Evolutionary conservation across 768 basidiomycete species (phyloP).

Genomic region (Tubosaeta sp.): DNA sequence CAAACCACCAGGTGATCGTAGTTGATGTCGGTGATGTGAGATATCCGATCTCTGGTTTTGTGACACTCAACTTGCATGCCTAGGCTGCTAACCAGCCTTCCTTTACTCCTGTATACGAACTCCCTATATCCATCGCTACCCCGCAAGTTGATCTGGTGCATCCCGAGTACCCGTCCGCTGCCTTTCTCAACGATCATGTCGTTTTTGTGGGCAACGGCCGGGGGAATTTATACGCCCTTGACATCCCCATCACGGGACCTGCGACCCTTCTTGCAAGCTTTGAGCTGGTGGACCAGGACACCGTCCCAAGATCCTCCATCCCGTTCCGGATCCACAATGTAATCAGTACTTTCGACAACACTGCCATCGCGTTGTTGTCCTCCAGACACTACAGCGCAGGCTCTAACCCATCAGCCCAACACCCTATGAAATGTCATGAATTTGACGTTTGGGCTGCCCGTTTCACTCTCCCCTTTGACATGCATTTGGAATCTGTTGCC

Average conservation of each 20-base stretch:
- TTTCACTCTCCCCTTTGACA: conserved; percentile 43
- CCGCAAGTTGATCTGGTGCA: conserved; percentile 39
- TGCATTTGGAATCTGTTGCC: conserved; percentile 27
- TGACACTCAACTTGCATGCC: conserved; percentile 9
- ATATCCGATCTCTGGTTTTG: conserved; percentile 2
- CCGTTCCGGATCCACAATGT: conserved; percentile 41
- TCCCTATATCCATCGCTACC: conserved; percentile 51
- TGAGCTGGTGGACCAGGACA: conserved; percentile 34
- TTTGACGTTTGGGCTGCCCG: conserved; percentile 67
- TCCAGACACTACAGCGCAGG: conserved; percentile 45
- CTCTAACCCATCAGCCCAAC: conserved; percentile 16
- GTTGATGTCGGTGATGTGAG: conserved; percentile 60
- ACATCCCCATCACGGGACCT: conserved; percentile 35
- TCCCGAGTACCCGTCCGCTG: conserved; percentile 72
- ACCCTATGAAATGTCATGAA: conserved; percentile 32
- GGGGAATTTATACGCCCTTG: conserved; percentile 62
- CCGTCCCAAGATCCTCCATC: conserved; percentile 22
- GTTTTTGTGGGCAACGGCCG: conserved; percentile 66
- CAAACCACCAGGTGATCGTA: conserved; percentile 53
- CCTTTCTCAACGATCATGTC: conserved; percentile 46
- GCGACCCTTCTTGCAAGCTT: conserved; percentile 51
- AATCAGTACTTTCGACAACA: conserved; percentile 32
- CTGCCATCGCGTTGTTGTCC: conserved; percentile 51
- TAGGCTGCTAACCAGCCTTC: conserved; percentile 51
- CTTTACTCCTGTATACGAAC: conserved; percentile 54